Base-by-base conservation (phyloP, 2,329 filamentous ascomycete genomes). In the Microcera coccophila region DNA sequence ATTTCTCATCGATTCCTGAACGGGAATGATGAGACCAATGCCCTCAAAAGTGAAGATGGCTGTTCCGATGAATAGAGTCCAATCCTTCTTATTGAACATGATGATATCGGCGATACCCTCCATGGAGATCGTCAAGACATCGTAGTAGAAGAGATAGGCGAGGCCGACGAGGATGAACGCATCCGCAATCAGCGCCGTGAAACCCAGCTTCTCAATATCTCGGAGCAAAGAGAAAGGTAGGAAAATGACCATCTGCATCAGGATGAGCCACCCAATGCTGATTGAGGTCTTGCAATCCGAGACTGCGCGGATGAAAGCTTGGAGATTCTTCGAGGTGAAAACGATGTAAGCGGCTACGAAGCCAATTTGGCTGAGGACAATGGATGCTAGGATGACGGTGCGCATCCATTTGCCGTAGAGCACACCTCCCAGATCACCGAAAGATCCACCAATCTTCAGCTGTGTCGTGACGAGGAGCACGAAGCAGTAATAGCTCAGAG, bases 21-120 rank as follows among this genome's bases (percentile, higher is more conserved):
- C 96, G 0, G 94, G 93, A 49, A 98, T 96, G 65, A 98, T 94
- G 37, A 98, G 80, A 11, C 93, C 94, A 48, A 98, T 94, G 20
- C 93, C 93, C 63, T 98, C 93, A 61, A 97, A 98, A 0, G 93
- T 97, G 70, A 98, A 98, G 63, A 98, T 97, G 20, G 94, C 93
- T 1, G 94, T 98, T 48, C 93, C 94, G 57, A 98, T 98, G 65
- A 98, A 97, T 4, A 98, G 77, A 0, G 93, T 95, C 93, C 94
- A 98, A 63, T 90, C 85, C 47, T 85, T 81, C 31, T 84, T 68
- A 71, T 98, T 98, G 76, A 98, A 97, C 59, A 85, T 77, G 54
- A 86, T 79, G 59, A 97, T 90, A 62, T 98, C 93, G 4, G 89
- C 78, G 18, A 95, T 69, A 11, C 89, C 89, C 43, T 88, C 75